phyloP scores from a whole-genome alignment of 352 stramenopile genomes.

The Phytophthora ramorum region DNA sequence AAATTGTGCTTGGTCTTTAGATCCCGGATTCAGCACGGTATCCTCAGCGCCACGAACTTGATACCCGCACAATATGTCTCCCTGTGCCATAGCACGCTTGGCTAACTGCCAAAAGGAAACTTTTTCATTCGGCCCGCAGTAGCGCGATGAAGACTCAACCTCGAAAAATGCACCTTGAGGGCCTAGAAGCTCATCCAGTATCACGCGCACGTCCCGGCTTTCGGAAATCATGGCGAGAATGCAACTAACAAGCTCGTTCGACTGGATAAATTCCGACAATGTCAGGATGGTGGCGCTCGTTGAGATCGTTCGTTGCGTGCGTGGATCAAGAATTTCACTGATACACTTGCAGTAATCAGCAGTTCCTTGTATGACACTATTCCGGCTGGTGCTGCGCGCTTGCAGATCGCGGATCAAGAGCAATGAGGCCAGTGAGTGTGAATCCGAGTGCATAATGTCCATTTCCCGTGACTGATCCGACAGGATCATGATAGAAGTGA shows the following conservation, averaged over 20 bases:
- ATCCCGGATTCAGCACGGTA: slow-evolving; percentile 68
- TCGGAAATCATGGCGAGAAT: slow-evolving; percentile 88
- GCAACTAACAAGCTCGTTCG: slow-evolving; percentile 80
- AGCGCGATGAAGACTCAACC: slow-evolving; percentile 58
- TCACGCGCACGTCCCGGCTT: slow-evolving; percentile 76
- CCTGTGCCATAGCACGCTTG: slow-evolving; percentile 49
- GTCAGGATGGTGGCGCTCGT: slow-evolving; percentile 65
- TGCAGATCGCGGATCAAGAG: slow-evolving; percentile 84
- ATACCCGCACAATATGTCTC: slow-evolving; percentile 84
- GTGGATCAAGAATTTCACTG: slow-evolving; percentile 82
- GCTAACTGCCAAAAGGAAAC: slow-evolving; percentile 83
- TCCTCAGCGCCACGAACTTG: slow-evolving; percentile 53
- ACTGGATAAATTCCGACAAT: slow-evolving; percentile 86
- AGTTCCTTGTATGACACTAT: slow-evolving; percentile 21
- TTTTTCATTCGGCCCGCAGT: slow-evolving; percentile 50
- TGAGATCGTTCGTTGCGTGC: slow-evolving; percentile 82
- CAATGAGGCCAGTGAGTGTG: slow-evolving; percentile 77
- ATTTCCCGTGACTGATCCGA: slow-evolving; percentile 65
- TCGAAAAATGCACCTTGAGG: slow-evolving; percentile 72
- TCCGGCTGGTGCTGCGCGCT: slow-evolving; percentile 12
- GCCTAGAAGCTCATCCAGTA: slow-evolving; percentile 75
- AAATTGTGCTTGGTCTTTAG: slow-evolving; percentile 44
- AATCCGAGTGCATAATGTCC: slow-evolving; percentile 85
- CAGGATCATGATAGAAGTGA: slow-evolving; percentile 85
- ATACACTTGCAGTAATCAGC: slow-evolving; percentile 67